Conservation (phyloP, 352 stramenopile species). For the Phytophthora pinifolia region DNA sequence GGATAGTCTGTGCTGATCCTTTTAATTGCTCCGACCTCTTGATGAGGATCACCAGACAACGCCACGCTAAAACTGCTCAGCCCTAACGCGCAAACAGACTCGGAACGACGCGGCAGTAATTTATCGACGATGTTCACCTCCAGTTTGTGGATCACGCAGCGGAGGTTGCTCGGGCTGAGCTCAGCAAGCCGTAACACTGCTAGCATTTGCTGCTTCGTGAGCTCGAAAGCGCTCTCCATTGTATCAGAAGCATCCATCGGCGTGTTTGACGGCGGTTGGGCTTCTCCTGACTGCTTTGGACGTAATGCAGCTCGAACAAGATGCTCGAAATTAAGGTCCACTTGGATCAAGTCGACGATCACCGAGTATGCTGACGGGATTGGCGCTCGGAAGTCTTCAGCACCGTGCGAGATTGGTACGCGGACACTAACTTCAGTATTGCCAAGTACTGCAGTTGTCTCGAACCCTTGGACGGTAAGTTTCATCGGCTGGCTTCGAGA, state of each 20-base stretch:
- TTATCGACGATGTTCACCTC: slow-evolving; percentile 24
- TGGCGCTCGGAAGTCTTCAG: slow-evolving; percentile 16
- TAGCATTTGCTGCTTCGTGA: not conserved
- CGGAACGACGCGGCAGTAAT: not conserved
- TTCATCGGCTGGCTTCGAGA: slow-evolving; percentile 19
- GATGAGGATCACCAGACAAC: slow-evolving; percentile 6
- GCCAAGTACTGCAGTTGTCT: slow-evolving; percentile 21
- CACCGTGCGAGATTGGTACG: slow-evolving; percentile 20
- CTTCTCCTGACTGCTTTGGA: slow-evolving; percentile 4
- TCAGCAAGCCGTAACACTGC: slow-evolving; percentile 20
- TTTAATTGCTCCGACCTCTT: slow-evolving; percentile 5
- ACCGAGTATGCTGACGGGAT: slow-evolving; percentile 24
- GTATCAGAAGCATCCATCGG: not conserved
- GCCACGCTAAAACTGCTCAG: slow-evolving; percentile 11
- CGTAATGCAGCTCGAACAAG: slow-evolving; percentile 10
- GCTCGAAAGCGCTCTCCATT: not conserved
- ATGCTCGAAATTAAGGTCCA: slow-evolving; percentile 21
- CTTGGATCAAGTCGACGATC: slow-evolving; percentile 21
- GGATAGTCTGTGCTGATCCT: slow-evolving; percentile 6
- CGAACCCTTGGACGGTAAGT: slow-evolving; percentile 5
- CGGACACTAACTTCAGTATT: slow-evolving; percentile 30
- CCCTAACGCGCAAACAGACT: slow-evolving; percentile 10
- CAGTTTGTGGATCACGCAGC: slow-evolving; percentile 11
- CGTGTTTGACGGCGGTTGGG: not conserved
- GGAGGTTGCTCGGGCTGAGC: slow-evolving; percentile 14